Evolutionary conservation across 2,329 filamentous ascomycete species (phyloP), one percentile per base, ranked within the genome.

Genomic region (Exophiala sp.): DNA sequence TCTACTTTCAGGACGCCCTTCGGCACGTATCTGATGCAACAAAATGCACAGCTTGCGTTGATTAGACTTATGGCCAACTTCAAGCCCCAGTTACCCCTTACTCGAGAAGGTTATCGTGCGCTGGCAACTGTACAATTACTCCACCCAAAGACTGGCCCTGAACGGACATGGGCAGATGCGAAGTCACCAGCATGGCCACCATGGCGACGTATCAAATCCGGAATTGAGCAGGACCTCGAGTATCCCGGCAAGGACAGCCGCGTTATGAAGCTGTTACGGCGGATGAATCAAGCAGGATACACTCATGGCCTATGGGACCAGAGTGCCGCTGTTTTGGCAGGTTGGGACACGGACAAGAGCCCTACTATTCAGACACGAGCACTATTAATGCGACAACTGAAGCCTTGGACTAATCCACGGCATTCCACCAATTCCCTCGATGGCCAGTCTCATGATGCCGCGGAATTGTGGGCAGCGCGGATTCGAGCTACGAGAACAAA

Each of bases 151-250:
- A 83, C 81, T 1, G 35, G 61, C 0, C 68, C 71, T 24, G 83
- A 86, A 62, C 75, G 71, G 24, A 73, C 80, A 54, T 85, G 81
- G 75, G 82, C 82, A 2, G 69, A 73, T 41, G 69, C 84, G 16
- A 84, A 86, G 69, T 75, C 80, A 2, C 69, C 75, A 7, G 82
- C 80, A 6, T 86, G 83, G 83, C 83, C 83, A 11, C 83, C 83
- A 0, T 86, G 82, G 82, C 85, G 84, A 65, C 77, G 82, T 63
- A 78, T 82, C 43, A 80, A 75, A 49, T 77, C 80, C 12, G 82
- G 80, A 1, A 80, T 85, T 63, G 83, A 86, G 63, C 74, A 76
- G n/a, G 71, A 75, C 11, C 78, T 82, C 50, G 78, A 75, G 9
- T 75, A 77, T 42, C 77, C 82, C 38, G 77, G 81, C 54, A 81